A percentile compares a stretch with the other conserved stretches of the same genome.
These are phyloP conservation scores for Fusarium odoratissimum DNA, from an alignment of 2,329 filamentous ascomycete species.

Conservation along the genomic window DNA sequence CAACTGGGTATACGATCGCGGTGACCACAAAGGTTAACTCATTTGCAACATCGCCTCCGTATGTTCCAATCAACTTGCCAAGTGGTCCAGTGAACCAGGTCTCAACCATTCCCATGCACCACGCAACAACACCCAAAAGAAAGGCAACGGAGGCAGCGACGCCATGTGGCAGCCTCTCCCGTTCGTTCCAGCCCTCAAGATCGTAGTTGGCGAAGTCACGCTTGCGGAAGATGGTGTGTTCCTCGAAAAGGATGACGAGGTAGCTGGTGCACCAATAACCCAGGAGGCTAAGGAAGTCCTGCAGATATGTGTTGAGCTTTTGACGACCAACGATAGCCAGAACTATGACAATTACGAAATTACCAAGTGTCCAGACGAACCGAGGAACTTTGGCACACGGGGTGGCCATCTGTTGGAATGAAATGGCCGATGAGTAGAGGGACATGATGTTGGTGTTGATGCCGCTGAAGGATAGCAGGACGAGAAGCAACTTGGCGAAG, in stretches of 20 bases:
- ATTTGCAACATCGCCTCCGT: constrained; percentile 3
- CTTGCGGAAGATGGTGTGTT: constrained; percentile 12
- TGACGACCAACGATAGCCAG: constrained; percentile 3
- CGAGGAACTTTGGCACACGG: constrained; percentile 3
- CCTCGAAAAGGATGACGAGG: constrained; percentile 11
- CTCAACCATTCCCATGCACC: constrained; percentile 16
- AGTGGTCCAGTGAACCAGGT: constrained; percentile 7
- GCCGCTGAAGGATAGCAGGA: constrained; percentile 3
- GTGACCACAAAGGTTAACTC: constrained; percentile 12
- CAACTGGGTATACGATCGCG: constrained; percentile 2
- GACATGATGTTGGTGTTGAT: constrained; percentile 20
- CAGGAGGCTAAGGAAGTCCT: constrained; percentile 5
- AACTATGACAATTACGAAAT: constrained; percentile 3
- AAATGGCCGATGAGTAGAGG: constrained; percentile 9
- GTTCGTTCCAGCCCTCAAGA: not conserved
- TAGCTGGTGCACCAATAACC: constrained; percentile 18
- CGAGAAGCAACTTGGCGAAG: constrained; percentile 2
- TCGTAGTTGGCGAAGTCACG: constrained; percentile 6
- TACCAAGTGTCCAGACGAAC: constrained; percentile 7
- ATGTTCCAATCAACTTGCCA: constrained; percentile 1
- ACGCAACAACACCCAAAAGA: constrained; percentile 4
- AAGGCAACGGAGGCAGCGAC: constrained; percentile 6
- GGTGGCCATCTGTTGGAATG: constrained; percentile 7
- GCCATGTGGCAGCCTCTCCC: constrained; percentile 2
- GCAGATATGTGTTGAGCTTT: constrained; percentile 11